Evolutionary conservation across 2,329 filamentous ascomycete species (phyloP), one percentile per base, ranked within the genome.

Genomic region (Ampelomyces quisqualis): DNA sequence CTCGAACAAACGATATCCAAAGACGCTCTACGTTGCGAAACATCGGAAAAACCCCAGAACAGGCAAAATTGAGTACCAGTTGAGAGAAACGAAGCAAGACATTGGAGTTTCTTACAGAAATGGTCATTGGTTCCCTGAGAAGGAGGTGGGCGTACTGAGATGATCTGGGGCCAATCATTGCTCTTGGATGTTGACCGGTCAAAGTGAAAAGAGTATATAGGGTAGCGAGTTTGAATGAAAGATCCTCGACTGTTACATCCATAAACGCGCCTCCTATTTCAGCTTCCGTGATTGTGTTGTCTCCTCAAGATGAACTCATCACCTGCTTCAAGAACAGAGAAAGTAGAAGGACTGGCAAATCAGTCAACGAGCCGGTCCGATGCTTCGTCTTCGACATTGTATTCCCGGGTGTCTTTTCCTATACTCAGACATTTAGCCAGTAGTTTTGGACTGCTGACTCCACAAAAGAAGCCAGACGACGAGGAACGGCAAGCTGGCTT

Each of bases 61-160:
- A 18, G n/a, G 5, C 14, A 37, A 37, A 18, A 10, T 10, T 13
- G 34, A 37, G 10, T 37, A 37, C 14, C 34, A 37, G 9, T 21
- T 37, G 34, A 37, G 14, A 20, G 34, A 37, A 14, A 20, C 18
- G 15, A n/a, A 20, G 14, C 24, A 14, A 7, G 10, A 27, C 7
- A 37, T 26, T 13, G 19, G 5, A 3, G 18, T 7, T 11, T 14
- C 7, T 8, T 37, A 37, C 13, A 3, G 8, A 4, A 29, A 29
- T 14, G 34, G 34, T 1, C 28, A 37, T 11, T 37, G 34, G 34
- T 37, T 19, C 17, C n/a, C n/a, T 10, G 34, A 37, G 24, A 18
- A 18, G 6, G 26, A 37, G 11, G 34, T 37, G 24, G 14, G 26
- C 10, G 21, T 23, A 23, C 6, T 23, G 21, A 6, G 21, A n/a